Evolutionary conservation across 2,329 filamentous ascomycete genomes (phyloP).

Genomic region (Xylaria digitata): DNA sequence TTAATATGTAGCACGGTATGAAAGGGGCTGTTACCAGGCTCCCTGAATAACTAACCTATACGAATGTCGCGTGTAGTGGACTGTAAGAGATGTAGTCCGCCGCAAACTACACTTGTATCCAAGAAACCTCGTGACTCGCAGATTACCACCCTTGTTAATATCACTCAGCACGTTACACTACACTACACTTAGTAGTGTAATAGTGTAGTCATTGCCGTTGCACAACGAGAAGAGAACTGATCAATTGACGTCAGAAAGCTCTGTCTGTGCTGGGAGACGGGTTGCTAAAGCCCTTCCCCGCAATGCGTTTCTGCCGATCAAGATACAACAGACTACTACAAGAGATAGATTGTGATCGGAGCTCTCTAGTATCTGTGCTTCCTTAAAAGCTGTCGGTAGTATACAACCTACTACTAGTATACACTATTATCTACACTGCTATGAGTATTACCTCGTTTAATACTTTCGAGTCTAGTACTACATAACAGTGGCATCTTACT

Average conservation of each 20-base stretch:
- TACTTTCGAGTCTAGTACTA: neutral
- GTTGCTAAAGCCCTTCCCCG: conserved; percentile 25
- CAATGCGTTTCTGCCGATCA: conserved; percentile 29
- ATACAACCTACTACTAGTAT: neutral
- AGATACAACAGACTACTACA: conserved; percentile 23
- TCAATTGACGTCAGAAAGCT: conserved; percentile 34
- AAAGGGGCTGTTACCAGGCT: conserved; percentile 10
- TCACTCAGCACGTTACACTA: conserved; percentile 7
- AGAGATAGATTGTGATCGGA: conserved; percentile 25
- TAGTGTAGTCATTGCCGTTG: neutral
- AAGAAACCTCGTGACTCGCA: conserved; percentile 15
- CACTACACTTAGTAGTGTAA: conserved; percentile 2
- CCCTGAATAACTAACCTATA: conserved; percentile 17
- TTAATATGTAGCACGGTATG: neutral
- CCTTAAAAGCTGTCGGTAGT: neutral
- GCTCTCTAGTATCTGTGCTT: conserved; percentile 26
- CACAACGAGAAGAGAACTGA: neutral
- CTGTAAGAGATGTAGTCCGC: neutral
- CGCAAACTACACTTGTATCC: neutral
- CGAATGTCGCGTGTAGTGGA: conserved; percentile 21
- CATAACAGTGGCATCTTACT: neutral
- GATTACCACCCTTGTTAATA: conserved; percentile 23
- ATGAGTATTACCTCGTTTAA: neutral
- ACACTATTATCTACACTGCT: neutral
- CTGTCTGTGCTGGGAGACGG: conserved; percentile 16